Evolutionary conservation across 768 basidiomycete species (phyloP), one percentile per base, ranked within the genome.

Genomic region (Clavulina sp.): DNA sequence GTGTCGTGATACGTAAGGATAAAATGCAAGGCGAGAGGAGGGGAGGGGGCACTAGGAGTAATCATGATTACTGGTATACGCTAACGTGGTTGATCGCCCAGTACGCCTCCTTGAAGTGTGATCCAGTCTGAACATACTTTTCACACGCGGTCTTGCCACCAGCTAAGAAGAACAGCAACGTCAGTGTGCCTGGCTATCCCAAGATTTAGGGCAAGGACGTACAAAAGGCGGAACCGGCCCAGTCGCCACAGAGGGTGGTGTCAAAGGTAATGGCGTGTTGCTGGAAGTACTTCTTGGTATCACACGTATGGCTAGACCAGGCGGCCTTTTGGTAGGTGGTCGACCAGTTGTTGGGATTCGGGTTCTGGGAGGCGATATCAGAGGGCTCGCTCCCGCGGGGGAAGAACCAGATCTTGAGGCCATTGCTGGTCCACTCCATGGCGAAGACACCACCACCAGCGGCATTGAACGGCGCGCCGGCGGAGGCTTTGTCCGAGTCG

Each of bases 371-470:
- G 7, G 29, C 41, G 31, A 56, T 48, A 38, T 56, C 55, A 16
- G 43, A 36, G 26, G 55, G 55, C 16, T 54, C 46, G 46, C 31
- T 30, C 16, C 13, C 24, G 13, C 21, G n/a, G 13, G n/a, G 19
- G 26, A 23, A 56, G 38, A 26, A 16, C 53, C 55, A 56, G 23
- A 56, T 52, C 31, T 48, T 48, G 48, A 56, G 54, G 3, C 53
- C 55, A 23, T 23, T 36, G 28, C 24, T 57, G 50, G 62, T 59
- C 66, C 66, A 66, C 30, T 60, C 41, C 60, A 62, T 61, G 31
- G 63, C 63, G 47, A 61, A 66, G 1, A 66, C 64, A 2, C 64
- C 66, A 4, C 66, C 66, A 21, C 64, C 64, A 66, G 48, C 48
- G 21, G 49, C 59, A 18, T 49, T 49, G 28, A 49, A 30, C 16